Evolutionary conservation across 2,329 filamentous ascomycete species (phyloP).

Genomic region (Claviceps sp.): DNA sequence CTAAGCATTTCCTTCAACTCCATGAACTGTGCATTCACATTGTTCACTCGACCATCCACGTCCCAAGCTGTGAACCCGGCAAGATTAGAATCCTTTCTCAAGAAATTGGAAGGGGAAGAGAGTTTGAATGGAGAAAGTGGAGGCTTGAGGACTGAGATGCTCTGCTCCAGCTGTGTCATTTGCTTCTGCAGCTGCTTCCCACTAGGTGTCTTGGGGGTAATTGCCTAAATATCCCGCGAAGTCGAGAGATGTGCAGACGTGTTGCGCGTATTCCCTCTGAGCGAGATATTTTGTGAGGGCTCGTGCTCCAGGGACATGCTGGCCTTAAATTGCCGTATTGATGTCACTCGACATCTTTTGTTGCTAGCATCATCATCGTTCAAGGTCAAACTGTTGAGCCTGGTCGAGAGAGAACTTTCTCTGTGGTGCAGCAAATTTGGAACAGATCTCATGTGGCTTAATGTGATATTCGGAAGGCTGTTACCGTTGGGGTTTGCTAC

Average conservation of each 20-base stretch:
- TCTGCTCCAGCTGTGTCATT: conserved; percentile 19
- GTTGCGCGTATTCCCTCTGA: conserved; percentile 3
- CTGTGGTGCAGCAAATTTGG: conserved; percentile 19
- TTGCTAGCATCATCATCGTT: conserved; percentile 13
- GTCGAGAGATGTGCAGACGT: conserved; percentile 7
- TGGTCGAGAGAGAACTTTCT: conserved; percentile 30
- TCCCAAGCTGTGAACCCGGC: conserved; percentile 58
- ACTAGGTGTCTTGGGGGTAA: conserved; percentile 21
- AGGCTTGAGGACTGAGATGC: conserved; percentile 21
- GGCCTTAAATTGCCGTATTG: conserved; percentile 13
- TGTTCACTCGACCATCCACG: conserved; percentile 60
- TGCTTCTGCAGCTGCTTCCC: conserved; percentile 17
- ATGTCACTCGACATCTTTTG: conserved; percentile 34
- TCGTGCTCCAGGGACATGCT: conserved; percentile 13
- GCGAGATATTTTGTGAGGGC: conserved; percentile 9
- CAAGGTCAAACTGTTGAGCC: conserved; percentile 27
- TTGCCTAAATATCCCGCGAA: conserved; percentile 18
- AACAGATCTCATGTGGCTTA: conserved; percentile 14
- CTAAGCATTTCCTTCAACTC: conserved; percentile 61
- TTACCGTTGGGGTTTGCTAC: conserved; percentile 6
- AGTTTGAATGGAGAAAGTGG: conserved; percentile 25
- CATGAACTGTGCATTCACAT: conserved; percentile 62
- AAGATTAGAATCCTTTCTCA: conserved; percentile 64
- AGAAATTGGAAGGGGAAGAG: conserved; percentile 39
- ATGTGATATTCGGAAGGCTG: conserved; percentile 10